Base-by-base conservation (phyloP, 495 filamentous ascomycete genomes). In the Hypoxylon fuscum region DNA sequence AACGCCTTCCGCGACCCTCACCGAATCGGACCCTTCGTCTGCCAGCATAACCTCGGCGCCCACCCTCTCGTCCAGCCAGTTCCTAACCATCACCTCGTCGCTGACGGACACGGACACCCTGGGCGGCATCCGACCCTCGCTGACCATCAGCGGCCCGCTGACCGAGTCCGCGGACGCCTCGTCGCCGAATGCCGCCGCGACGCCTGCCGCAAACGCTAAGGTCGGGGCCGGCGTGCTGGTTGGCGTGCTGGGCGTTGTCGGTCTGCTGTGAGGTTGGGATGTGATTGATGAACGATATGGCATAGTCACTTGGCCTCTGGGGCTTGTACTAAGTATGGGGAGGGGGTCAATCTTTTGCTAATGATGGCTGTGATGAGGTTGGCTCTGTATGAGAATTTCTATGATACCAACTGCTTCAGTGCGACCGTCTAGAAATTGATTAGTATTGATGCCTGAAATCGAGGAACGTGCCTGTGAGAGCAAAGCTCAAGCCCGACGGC, bases 171-270 rank as follows among this genome's bases (percentile, higher is more conserved):
- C 27, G 12, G 41, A 31, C 25, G 31, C 38, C 6, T 40, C 64
- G 2, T 34, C 47, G 15, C 57, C 63, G 1, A 54, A 50, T 35
- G 62, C 43, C 14, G 70, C 64, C 1, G 64, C 64, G 31, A 66
- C 58, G 11, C 45, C 65, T 15, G 44, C 52, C 12, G n/a, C n/a
- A n/a, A n/a, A n/a, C n/a, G n/a, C n/a, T n/a, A 51, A 41, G 21
- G 17, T 65, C 1, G 56, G 67, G 5, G 68, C 66, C 18, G 70
- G 66, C n/a, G 27, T 73, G 9, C 15, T 69, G 29, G 71, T 47
- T 47, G 55, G 68, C 17, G 46, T 72, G 18, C 11, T 62, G n/a
- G 73, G 69, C 20, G 32, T 69, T 38, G 73, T 51, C 40, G 42
- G 57, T 69, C 50, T 69, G 59, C 25, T 53, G 17, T 37, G 25